Evolutionary conservation across 805 yeast genomes (phyloP).

Genomic region (Jamesozyma spencerorum): DNA sequence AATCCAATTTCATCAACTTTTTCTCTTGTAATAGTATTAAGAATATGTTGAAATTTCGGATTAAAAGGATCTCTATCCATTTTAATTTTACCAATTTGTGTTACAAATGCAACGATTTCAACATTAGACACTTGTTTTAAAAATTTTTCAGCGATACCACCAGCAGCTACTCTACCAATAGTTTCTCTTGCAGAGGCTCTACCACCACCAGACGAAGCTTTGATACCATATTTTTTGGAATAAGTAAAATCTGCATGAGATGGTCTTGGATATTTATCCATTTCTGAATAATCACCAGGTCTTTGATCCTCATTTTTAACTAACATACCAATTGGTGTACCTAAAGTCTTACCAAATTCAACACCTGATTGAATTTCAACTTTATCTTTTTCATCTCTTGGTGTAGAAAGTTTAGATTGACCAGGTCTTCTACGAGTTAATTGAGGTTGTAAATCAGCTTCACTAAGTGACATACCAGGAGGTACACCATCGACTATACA

Average conservation of each 20-base stretch:
- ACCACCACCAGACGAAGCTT: constrained; percentile 96
- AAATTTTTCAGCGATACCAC: constrained; percentile 94
- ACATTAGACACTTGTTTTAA: constrained; percentile 66
- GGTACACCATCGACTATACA: constrained; percentile 98
- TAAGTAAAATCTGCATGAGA: constrained; percentile 97
- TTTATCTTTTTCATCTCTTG: constrained; percentile 88
- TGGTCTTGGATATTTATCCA: constrained; percentile 93
- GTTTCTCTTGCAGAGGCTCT: constrained; percentile 96
- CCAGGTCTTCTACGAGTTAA: constrained; percentile 96
- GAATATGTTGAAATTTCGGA: constrained; percentile 53
- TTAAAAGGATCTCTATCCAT: constrained; percentile 66
- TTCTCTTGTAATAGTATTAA: constrained; percentile 77
- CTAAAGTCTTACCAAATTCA: constrained; percentile 81
- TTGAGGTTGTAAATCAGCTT: constrained; percentile 90
- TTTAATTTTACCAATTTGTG: constrained; percentile 76
- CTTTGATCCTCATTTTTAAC: constrained; percentile 93
- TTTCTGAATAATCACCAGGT: constrained; percentile 91
- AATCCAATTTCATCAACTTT: constrained; percentile 82
- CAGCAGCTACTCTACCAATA: constrained; percentile 97
- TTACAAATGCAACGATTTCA: constrained; percentile 92
- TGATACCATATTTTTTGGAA: constrained; percentile 78
- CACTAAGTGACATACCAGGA: constrained; percentile 80
- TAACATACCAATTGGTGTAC: constrained; percentile 92
- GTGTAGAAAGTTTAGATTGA: constrained; percentile 84
- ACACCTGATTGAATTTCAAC: constrained; percentile 94